Evolutionary conservation across 768 basidiomycete species (phyloP).

Genomic region (Harrya chromipes): DNA sequence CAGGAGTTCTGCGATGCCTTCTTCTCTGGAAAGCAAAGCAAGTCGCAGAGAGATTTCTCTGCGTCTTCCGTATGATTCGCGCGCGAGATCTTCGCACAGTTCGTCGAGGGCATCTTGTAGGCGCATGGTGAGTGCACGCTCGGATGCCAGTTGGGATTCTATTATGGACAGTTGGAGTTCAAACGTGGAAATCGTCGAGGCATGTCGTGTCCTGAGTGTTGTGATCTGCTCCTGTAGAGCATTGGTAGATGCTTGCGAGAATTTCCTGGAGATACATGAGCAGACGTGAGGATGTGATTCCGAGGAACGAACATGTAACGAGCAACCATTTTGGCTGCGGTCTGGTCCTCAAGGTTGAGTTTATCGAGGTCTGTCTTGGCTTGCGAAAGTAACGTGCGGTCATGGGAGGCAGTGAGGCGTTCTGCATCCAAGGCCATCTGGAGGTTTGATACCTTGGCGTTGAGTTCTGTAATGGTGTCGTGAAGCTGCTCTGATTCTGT

Average conservation of each 20-base stretch:
- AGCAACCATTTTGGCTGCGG: slow-evolving; percentile 79
- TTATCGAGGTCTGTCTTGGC: slow-evolving; percentile 51
- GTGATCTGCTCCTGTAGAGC: slow-evolving; percentile 59
- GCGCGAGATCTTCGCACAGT: slow-evolving; percentile 64
- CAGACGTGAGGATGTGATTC: background rate
- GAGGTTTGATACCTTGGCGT: slow-evolving; percentile 42
- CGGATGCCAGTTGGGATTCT: slow-evolving; percentile 41
- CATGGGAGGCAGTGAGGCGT: slow-evolving; percentile 38
- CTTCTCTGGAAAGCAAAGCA: slow-evolving; percentile 61
- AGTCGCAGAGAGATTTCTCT: slow-evolving; percentile 68
- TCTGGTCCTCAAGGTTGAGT: slow-evolving; percentile 61
- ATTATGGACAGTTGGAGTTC: slow-evolving; percentile 46
- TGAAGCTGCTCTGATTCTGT: slow-evolving; percentile 46
- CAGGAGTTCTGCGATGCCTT: slow-evolving; percentile 51
- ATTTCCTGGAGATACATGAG: slow-evolving; percentile 53
- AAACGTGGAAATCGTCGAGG: slow-evolving; percentile 57
- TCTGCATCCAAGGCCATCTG: slow-evolving; percentile 47
- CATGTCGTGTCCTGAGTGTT: slow-evolving; percentile 57
- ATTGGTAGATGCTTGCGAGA: slow-evolving; percentile 73
- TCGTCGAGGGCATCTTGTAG: slow-evolving; percentile 67
- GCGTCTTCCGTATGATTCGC: slow-evolving; percentile 69
- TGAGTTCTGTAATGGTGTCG: slow-evolving; percentile 39
- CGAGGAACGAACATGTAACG: slow-evolving; percentile 69
- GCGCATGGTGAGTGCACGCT: slow-evolving; percentile 42
- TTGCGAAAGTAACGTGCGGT: slow-evolving; percentile 45